Base-by-base conservation (phyloP, 108 stramenopile genomes). In the Cyclotella cryptica region DNA sequence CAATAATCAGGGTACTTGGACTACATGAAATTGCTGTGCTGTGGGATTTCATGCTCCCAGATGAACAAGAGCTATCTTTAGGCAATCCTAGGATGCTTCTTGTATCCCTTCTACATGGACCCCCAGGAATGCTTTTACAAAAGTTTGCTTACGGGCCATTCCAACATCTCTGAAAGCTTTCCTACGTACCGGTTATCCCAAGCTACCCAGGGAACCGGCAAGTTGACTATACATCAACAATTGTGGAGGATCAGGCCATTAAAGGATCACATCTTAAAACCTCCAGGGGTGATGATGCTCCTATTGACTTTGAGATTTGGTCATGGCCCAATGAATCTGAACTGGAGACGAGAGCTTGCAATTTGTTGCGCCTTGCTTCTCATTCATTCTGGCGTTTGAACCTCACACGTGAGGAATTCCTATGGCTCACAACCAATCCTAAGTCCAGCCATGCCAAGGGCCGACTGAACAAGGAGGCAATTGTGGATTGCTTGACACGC, bases 201-300 rank as follows among this genome's bases (percentile, higher is more conserved):
- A 26, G 24, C 3, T 7, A 6, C 12, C 1, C 8, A 8, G 24
- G 12, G 6, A 24, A 26, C 24, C 55, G 21, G 24, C 19, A 6
- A 3, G 24, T 57, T 57, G 55, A 39, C 3, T 62, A 62, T 40
- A 8, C 15, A 4, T 62, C 6, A 4, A 42, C 39, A 1, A 21
- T 1, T 1, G 35, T 62, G 1, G 10, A 41, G 67, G 67, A 69
- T 17, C 1, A 51, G 30, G 67, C 14, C 17, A 35, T 47, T 18
- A 54, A 69, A 17, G 67, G 1, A 3, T 39, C 40, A n/a, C 46
- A 69, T n/a, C 21, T 69, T 3, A 69, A 69, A 26, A 46, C 67
- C 30, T 17, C 44, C 15, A 47, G 21, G 41, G 1, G 6, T 3
- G 67, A 69, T 69, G 44, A 69, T 54, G 67, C 67, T 4, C 52